Evolutionary conservation across 495 filamentous ascomycete species (phyloP), one percentile per base, ranked within the genome.

Genomic region (Xylaria acuta): DNA sequence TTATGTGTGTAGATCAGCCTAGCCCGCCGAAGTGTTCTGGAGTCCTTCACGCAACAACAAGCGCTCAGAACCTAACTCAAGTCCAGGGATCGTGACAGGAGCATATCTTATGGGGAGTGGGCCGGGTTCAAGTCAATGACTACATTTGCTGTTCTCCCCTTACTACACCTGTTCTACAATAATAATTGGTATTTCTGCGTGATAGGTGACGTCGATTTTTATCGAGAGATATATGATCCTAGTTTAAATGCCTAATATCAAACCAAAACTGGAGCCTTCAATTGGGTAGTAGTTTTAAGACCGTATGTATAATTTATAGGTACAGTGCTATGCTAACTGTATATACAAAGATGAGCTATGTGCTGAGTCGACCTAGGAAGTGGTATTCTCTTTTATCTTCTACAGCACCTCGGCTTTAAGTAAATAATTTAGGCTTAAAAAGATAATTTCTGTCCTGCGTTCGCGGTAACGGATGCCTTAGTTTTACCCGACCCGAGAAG

Each of bases 381-480:
- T 54, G 5, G 11, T 27, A 27, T 27, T 12, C 49, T n/a, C 18
- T 30, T 30, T 22, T 59, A 59, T 59, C 32, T n/a, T 36, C 54
- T 20, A 59, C 32, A 4, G 53, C 41, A 8, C n/a, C 30, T 59
- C 30, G n/a, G n/a, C 54, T 36, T 36, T 20, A 59, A 18, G 30
- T 36, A 34, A 2, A 25, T 12, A 12, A 30, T 6, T 12, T 11
- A 43, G 22, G 76, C 45, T 70, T 72, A 88, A 69, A 89, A 89
- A 7, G 72, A 82, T 60, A 90, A 75, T 30, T 84, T 90, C 62
- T 85, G 83, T 40, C 90, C 88, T 66, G 87, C 88, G 62, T 82
- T 81, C 0, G 81, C 81, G 25, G 84, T 78, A 60, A 91, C 87
- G 40, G 59, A 76, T 12, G 73, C 73, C 73, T 87, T 78, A 11